phyloP scores from a whole-genome alignment of 345 rosid genomes.

The Euphorbia peplus region DNA sequence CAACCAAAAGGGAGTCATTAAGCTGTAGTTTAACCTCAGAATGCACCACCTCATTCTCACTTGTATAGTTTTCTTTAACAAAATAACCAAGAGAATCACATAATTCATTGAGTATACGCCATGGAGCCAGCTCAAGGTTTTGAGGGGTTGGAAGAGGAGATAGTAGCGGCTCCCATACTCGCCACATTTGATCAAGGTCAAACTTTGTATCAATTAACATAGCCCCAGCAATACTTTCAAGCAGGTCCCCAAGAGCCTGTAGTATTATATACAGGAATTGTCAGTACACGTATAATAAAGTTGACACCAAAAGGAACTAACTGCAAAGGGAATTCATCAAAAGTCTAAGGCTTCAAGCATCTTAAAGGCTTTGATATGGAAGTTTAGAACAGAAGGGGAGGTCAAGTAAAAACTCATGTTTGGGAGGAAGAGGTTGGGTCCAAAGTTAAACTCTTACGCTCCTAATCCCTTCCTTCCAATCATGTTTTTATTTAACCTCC shows the following conservation, averaged over 20 bases:
- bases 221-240: conserved; percentile 90
- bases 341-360: background rate
- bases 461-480: too few species aligned
- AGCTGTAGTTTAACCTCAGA: conserved; percentile 66
- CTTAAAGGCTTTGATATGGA: too few species aligned
- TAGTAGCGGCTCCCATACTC: conserved; percentile 60
- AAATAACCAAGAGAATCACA: conserved; percentile 80
- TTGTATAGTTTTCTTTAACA: conserved; percentile 38
- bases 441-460: too few species aligned
- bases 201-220: conserved; percentile 66
- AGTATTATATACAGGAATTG: conserved; percentile 2
- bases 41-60: conserved; percentile 50
- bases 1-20: conserved; percentile 55
- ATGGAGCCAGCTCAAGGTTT: conserved; percentile 76
- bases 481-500: too few species aligned
- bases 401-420: too few species aligned
- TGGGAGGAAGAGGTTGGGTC: too few species aligned
- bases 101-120: conserved; percentile 60
- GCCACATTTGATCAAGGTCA: conserved; percentile 76
- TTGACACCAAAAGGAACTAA: background rate
- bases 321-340: background rate
- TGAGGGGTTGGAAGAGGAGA: conserved; percentile 83
- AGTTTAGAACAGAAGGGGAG: too few species aligned
- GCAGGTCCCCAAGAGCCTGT: conserved; percentile 87
- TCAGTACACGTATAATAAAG: background rate